Percentiles rank a stretch among this genome's conserved stretches.
These are phyloP conservation scores for Drechslera avenae DNA, from an alignment of 2,329 filamentous ascomycete genomes.

Conservation along the genomic window DNA sequence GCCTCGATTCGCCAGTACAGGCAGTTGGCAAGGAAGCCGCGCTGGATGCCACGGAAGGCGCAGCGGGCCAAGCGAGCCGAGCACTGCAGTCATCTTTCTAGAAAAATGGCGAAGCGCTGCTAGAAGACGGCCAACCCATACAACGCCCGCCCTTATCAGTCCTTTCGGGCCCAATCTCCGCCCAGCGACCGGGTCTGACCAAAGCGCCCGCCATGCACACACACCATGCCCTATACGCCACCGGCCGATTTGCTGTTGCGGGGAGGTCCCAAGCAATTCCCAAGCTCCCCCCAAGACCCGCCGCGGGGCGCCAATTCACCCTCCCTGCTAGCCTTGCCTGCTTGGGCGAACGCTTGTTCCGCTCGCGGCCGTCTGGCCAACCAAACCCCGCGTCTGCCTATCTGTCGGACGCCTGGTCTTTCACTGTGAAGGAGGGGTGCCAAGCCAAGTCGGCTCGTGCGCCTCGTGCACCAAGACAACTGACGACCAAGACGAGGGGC, in stretches of 20 bases:
- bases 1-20: constrained; percentile 19
- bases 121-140: constrained; percentile 18
- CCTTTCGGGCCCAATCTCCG: constrained; percentile 22
- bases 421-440: constrained; percentile 22
- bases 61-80: constrained; percentile 17
- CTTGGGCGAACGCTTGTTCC: constrained; percentile 25
- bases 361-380: constrained; percentile 24
- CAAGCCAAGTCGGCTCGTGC: constrained; percentile 30
- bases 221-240: constrained; percentile 55
- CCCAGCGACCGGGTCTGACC: constrained; percentile 20
- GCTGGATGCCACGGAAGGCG: constrained; percentile 17
- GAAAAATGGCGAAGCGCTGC: constrained; percentile 32
- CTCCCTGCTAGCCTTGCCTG: constrained; percentile 15
- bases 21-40: constrained; percentile 31
- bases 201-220: constrained; percentile 2
- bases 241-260: constrained; percentile 55
- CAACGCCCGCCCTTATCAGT: constrained; percentile 18
- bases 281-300: constrained; percentile 21
- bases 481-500: constrained; percentile 24
- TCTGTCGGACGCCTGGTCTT: constrained; percentile 20
- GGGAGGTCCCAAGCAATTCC: constrained; percentile 29
- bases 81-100: constrained; percentile 19
- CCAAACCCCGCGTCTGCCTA: constrained; percentile 21
- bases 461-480: constrained; percentile 5
- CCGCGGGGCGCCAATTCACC: constrained; percentile 20